Evolutionary conservation across 495 filamentous ascomycete genomes (phyloP), one percentile per base, ranked within the genome.

Genomic region (Tricharina praecox): DNA sequence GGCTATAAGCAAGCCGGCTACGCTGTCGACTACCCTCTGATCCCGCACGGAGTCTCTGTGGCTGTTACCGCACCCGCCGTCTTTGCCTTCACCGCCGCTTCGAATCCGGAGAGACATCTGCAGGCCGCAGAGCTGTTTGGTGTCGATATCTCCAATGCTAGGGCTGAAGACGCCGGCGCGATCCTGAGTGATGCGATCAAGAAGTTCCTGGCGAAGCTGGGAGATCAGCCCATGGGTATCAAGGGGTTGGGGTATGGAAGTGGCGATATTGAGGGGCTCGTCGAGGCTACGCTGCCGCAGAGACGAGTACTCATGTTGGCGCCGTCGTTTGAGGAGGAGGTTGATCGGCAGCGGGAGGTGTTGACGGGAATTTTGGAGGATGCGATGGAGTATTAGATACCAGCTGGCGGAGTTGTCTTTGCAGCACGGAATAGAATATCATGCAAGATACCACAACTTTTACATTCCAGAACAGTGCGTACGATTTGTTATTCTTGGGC

Each of bases 251-350:
- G 90, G 0, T 96, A 94, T 61, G 70, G 70, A 48, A 62, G 61
- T 3, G 70, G 69, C 11, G 75, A 97, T 68, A 66, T 97, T 10
- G 79, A 85, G 21, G 74, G 64, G 3, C 64, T 97, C 50, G 85
- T 97, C 11, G 86, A 96, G 61, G 92, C 90, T 1, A 96, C 90
- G 20, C 74, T 97, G 38, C 90, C 90, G 21, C 90, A 97, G 67
- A 70, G 72, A 38, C 69, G 90, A 38, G 90, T 97, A 39, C 60
- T 96, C 64, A 88, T 86, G 82, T 64, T 97, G 42, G 92, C 92
- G 32, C 90, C 90, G 3, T 82, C 72, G 39, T 63, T 96, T 53
- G 77, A 74, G 39, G 74, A 73, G 50, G 77, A 77, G 59, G 55
- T 71, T 42, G 66, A 74, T 53, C 70, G 67, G 56, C 77, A 82